Percentiles rank a stretch among this genome's conserved stretches.
These are phyloP conservation scores for Aspergillus sp. DNA, from an alignment of 2,329 filamentous ascomycete species.

Conservation along the genomic window DNA sequence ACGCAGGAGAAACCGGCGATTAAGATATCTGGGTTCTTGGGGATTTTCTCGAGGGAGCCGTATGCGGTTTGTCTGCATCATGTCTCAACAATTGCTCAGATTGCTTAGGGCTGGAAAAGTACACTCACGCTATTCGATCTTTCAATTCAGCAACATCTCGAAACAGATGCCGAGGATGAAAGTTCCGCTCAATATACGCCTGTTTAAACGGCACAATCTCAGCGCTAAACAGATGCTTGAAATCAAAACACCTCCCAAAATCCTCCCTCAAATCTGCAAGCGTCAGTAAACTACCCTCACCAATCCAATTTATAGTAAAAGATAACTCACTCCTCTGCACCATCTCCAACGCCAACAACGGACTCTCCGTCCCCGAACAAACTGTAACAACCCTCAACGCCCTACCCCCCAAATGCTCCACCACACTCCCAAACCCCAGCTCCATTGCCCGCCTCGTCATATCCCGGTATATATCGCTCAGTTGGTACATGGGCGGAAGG, in stretches of 20 bases:
- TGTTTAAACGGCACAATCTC: slow-evolving; percentile 61
- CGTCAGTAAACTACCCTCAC: neutral
- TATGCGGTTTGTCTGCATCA: slow-evolving; percentile 56
- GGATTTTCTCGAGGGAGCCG: slow-evolving; percentile 53
- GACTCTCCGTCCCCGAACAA: slow-evolving; percentile 72
- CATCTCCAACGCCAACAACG: slow-evolving; percentile 58
- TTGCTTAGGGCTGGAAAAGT: neutral
- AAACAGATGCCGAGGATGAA: slow-evolving; percentile 47
- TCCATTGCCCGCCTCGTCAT: slow-evolving; percentile 18
- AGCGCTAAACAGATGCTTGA: slow-evolving; percentile 54
- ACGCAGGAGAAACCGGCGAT: slow-evolving; percentile 70
- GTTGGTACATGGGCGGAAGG: slow-evolving; percentile 20
- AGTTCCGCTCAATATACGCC: slow-evolving; percentile 57
- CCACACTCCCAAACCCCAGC: slow-evolving; percentile 41
- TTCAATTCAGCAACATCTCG: slow-evolving; percentile 54
- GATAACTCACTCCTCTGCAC: slow-evolving; percentile 41
- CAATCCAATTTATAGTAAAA: neutral
- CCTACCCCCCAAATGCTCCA: slow-evolving; percentile 24
- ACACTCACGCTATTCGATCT: slow-evolving; percentile 42
- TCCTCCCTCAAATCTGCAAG: slow-evolving; percentile 27
- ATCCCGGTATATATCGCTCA: slow-evolving; percentile 25
- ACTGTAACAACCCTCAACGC: slow-evolving; percentile 59
- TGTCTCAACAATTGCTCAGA: neutral
- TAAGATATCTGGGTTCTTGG: slow-evolving; percentile 55
- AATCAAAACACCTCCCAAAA: slow-evolving; percentile 32